phyloP scores from a whole-genome alignment of 1,139 yeast species.

The Saccharomycopsis crataegensis region DNA sequence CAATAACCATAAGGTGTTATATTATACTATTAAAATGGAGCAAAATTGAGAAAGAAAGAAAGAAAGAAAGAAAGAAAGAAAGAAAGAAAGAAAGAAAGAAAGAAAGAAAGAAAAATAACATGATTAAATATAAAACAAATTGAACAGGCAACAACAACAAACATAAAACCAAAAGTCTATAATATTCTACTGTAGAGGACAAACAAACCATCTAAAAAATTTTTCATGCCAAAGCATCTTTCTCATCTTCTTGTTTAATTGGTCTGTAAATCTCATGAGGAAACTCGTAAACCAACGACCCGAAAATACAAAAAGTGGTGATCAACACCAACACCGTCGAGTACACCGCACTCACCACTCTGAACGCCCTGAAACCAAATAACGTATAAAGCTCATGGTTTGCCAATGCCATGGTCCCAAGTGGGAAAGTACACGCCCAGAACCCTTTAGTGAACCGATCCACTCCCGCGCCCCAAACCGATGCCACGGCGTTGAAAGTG shows the following conservation, averaged over 20 bases:
- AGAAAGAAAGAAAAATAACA: neutral
- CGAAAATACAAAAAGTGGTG: constrained; percentile 33
- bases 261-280: constrained; percentile 21
- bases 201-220: too few relatives aligned
- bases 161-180: neutral
- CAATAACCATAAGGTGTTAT: too few relatives aligned
- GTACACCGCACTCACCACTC: constrained; percentile 55
- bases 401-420: constrained; percentile 74
- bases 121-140: too few relatives aligned
- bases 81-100: neutral
- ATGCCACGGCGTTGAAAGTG: constrained; percentile 45
- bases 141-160: too few relatives aligned
- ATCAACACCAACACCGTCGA: constrained; percentile 38
- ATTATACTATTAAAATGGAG: neutral
- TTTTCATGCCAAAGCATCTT: neutral
- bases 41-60: neutral
- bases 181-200: neutral
- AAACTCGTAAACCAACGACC: constrained; percentile 29
- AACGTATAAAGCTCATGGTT: constrained; percentile 42
- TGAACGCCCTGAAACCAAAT: constrained; percentile 44
- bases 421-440: constrained; percentile 89
- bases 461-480: constrained; percentile 35
- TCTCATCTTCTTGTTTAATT: neutral
- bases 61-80: neutral
- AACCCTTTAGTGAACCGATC: constrained; percentile 51